Base-by-base conservation (phyloP, 495 filamentous ascomycete genomes). In the Hypomontagnella monticulosa region DNA sequence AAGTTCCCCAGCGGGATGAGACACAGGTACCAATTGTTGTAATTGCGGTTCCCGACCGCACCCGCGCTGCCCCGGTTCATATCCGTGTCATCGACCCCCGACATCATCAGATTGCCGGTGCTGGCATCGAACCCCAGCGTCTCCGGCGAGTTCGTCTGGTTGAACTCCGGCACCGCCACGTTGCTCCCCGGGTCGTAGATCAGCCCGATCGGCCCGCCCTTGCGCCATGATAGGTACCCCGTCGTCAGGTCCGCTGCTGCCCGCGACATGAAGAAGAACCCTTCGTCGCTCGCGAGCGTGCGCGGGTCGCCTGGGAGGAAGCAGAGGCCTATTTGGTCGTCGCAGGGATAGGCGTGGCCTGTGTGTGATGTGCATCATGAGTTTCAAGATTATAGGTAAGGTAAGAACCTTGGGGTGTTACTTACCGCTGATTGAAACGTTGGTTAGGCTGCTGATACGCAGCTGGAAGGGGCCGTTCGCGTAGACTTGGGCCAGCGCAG, bases 11-110 rank as follows among this genome's bases (percentile, higher is more conserved):
- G 42, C n/a, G 18, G 50, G 4, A 44, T 42, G 27, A 49, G n/a
- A 37, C 63, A 44, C 4, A 51, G 32, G n/a, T 55, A 36, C 63
- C 63, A 66, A 36, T 66, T 60, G 32, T 59, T 54, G 40, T 66
- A 66, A 11, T 42, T 46, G 14, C 47, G 47, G 34, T 47, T 38
- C 36, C 36, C 36, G 36, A 9, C 3, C 10, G 10, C 19, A 9
- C n/a, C 27, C 4, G 30, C 27, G 19, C 14, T 15, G 20, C 15
- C 19, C 18, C 18, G 23, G 23, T 6, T 33, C 42, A 42, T 48
- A 9, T 10, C 15, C 9, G 49, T 48, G 34, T 62, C 59, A 15
- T 62, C 42, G 23, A 62, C 55, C n/a, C 60, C 60, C 5, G 15
- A 16, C 43, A 57, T 57, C 51, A 56, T 20, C 34, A 63, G 9